A percentile compares a stretch with the other conserved stretches of the same genome.
Conservation (phyloP, 2,329 filamentous ascomycete species). For the Neonectria coccinea region DNA sequence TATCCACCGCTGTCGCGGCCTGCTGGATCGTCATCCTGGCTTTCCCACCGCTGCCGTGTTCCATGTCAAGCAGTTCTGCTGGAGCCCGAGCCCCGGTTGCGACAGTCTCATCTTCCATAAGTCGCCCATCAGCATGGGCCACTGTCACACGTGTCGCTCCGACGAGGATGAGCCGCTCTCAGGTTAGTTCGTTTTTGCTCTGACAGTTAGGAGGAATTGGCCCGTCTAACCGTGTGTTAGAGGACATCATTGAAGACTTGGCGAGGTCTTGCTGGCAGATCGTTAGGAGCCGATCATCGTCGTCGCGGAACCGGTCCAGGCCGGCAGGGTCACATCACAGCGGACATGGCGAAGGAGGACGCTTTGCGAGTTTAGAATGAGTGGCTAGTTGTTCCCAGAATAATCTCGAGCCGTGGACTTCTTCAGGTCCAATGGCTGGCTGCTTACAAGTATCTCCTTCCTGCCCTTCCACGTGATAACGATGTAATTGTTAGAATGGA, state of each 20-base stretch:
- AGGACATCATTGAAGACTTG: constrained; percentile 11
- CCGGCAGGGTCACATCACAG: neutral
- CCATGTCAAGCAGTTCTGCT: constrained; percentile 21
- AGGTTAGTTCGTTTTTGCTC: neutral
- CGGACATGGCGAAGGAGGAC: neutral
- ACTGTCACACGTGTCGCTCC: constrained; percentile 19
- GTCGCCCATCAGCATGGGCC: constrained; percentile 24
- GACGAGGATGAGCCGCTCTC: constrained; percentile 7
- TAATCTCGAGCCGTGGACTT: neutral
- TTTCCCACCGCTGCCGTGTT: constrained; percentile 8
- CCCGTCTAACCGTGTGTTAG: neutral
- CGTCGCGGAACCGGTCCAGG: neutral
- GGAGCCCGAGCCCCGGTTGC: constrained; percentile 20
- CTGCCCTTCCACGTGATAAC: neutral
- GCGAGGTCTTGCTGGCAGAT: constrained; percentile 13
- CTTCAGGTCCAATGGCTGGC: no score
- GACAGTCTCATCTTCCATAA: constrained; percentile 20
- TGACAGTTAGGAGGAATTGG: neutral
- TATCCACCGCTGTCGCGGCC: constrained; percentile 20
- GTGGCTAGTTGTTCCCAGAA: neutral
- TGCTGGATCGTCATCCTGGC: constrained; percentile 15
- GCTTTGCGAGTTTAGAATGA: neutral
- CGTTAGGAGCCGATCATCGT: neutral
- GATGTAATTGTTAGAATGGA: neutral
- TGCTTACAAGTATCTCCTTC: neutral